Conservation (phyloP, 441 rosid genomes). For the Euphorbia celastroides region DNA sequence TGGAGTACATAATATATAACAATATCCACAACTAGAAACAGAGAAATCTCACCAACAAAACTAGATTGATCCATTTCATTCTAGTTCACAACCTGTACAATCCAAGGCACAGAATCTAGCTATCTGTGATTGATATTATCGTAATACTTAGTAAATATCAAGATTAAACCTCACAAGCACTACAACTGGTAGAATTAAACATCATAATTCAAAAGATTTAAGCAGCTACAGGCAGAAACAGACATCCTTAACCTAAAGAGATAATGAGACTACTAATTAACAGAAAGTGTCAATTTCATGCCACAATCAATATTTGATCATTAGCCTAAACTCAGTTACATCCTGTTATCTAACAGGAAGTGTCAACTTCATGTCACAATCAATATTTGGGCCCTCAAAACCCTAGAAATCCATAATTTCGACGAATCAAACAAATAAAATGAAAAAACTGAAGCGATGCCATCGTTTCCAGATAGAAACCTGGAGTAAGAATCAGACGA, state of each 20-base stretch:
- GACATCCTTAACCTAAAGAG: not conserved
- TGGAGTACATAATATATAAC: too few relatives aligned
- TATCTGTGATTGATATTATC: not conserved
- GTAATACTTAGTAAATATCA: not conserved
- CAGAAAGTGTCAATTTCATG: too few relatives aligned
- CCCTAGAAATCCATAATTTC: not conserved
- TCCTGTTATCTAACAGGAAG: too few relatives aligned
- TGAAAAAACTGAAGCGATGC: not conserved
- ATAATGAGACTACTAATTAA: not conserved
- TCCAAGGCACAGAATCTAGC: not conserved
- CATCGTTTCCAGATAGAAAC: slow-evolving; percentile 17
- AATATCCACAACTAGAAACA: not conserved
- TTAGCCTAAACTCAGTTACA: too few relatives aligned
- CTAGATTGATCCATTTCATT: not conserved
- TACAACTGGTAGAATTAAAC: not conserved
- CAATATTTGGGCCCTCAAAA: not conserved
- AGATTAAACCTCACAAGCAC: not conserved
- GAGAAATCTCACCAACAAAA: not conserved
- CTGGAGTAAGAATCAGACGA: slow-evolving; percentile 57
- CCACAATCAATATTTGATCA: too few relatives aligned
- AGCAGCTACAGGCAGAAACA: not conserved
- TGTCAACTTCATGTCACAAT: not conserved
- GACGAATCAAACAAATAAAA: too few relatives aligned
- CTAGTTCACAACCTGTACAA: not conserved
- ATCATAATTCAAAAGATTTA: not conserved